These are phyloP conservation scores for Populus simonii DNA, from an alignment of 345 rosid genomes.

Conservation along the genomic window DNA sequence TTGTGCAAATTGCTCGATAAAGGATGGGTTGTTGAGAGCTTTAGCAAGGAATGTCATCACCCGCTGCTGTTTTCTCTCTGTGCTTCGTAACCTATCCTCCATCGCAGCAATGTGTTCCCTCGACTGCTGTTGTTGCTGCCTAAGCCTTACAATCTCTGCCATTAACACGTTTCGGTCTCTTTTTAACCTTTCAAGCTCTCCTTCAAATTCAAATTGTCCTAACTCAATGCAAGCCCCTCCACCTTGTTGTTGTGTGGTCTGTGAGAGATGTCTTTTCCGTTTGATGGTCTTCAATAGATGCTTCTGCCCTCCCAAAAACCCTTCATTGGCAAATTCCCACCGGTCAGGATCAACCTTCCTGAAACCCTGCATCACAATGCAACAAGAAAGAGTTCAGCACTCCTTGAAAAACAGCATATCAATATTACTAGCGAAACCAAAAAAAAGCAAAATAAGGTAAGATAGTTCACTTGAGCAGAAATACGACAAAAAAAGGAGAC, in stretches of 20 bases:
- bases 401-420: background rate
- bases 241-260: constrained; percentile 35
- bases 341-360: constrained; percentile 82
- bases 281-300: constrained; percentile 72
- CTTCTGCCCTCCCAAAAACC: constrained; percentile 80
- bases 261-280: constrained; percentile 56
- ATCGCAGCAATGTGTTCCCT: constrained; percentile 42
- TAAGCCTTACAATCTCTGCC: constrained; percentile 54
- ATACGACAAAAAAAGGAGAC: background rate
- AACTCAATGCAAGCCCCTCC: constrained; percentile 59
- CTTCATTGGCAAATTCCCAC: constrained; percentile 93
- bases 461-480: background rate
- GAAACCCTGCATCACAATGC: constrained; percentile 56
- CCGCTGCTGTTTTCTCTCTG: constrained; percentile 73
- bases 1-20: constrained; percentile 47
- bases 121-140: constrained; percentile 70
- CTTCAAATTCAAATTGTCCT: constrained; percentile 63
- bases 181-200: constrained; percentile 57
- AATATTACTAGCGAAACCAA: background rate
- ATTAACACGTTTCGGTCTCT: constrained; percentile 54
- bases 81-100: constrained; percentile 47
- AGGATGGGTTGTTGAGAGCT: constrained; percentile 51
- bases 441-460: background rate
- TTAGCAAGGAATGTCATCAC: constrained; percentile 74
- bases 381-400: background rate